These are phyloP conservation scores for Bathelium albidoporum DNA, from an alignment of 495 filamentous ascomycete genomes.

Conservation along the genomic window DNA sequence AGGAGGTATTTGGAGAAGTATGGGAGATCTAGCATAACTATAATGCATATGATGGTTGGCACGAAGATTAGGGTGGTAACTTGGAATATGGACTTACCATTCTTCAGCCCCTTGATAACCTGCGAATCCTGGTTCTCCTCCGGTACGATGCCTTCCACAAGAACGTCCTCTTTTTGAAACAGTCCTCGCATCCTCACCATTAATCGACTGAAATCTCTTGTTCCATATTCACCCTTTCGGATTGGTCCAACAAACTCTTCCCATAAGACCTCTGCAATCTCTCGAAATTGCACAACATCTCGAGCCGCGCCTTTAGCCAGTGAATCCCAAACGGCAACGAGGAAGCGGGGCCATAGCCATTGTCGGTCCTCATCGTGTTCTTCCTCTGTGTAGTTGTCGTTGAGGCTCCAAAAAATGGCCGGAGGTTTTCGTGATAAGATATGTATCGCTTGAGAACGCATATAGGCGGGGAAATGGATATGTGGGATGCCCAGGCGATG, in stretches of 20 bases:
- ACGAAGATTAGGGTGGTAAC: background rate
- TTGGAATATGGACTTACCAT: background rate
- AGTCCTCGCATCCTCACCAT: constrained; percentile 61
- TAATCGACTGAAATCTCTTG: constrained; percentile 73
- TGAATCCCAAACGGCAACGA: constrained; percentile 62
- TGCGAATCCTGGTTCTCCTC: constrained; percentile 20
- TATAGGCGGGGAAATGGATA: constrained; percentile 78
- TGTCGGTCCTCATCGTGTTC: constrained; percentile 32
- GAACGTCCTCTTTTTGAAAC: constrained; percentile 64
- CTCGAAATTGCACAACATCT: constrained; percentile 50
- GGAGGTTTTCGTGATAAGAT: constrained; percentile 51
- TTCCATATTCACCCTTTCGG: constrained; percentile 48
- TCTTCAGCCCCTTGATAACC: background rate
- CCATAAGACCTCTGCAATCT: constrained; percentile 55
- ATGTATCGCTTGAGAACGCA: constrained; percentile 60
- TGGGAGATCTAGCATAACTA: constrained; percentile 41
- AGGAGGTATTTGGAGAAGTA: constrained; percentile 76
- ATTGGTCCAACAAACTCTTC: constrained; percentile 58
- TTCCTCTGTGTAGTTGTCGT: constrained; percentile 44
- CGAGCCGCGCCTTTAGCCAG: constrained; percentile 54
- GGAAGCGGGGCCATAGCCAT: constrained; percentile 68
- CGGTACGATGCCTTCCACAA: constrained; percentile 60
- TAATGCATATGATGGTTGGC: background rate
- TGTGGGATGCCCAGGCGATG: constrained; percentile 64
- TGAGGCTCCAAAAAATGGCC: constrained; percentile 32